A percentile compares a stretch with the other conserved stretches of the same genome.
These are phyloP conservation scores for Discostella stelligera DNA, from an alignment of 352 stramenopile species.

Conservation along the genomic window DNA sequence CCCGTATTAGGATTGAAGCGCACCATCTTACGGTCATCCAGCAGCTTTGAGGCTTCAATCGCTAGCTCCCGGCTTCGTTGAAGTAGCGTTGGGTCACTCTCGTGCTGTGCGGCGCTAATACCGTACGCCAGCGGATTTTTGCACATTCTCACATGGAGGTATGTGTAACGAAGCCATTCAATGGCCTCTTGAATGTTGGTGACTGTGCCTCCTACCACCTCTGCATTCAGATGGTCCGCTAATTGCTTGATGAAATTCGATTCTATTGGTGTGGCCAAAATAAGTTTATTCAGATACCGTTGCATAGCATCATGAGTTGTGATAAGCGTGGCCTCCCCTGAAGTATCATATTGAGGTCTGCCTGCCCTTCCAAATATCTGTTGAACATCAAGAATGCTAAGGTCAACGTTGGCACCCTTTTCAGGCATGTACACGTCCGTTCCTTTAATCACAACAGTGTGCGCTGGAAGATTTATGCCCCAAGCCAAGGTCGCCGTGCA, in stretches of 20 bases:
- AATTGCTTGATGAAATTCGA: slow-evolving; percentile 97
- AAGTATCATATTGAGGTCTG: slow-evolving; percentile 98
- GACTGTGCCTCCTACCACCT: slow-evolving; percentile 98
- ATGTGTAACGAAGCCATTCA: slow-evolving; percentile 96
- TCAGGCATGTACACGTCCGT: slow-evolving; percentile 99
- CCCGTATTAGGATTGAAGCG: slow-evolving; percentile 84
- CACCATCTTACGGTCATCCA: slow-evolving; percentile 85
- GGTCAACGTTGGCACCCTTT: slow-evolving; percentile 95
- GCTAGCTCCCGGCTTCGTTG: slow-evolving; percentile 67
- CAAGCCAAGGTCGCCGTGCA: slow-evolving; percentile 99
- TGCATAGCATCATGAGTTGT: slow-evolving; percentile 89
- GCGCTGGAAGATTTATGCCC: slow-evolving; percentile 98
- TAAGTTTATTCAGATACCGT: slow-evolving; percentile 94
- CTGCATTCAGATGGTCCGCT: slow-evolving; percentile 98
- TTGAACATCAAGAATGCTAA: slow-evolving; percentile 99
- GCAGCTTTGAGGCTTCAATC: slow-evolving; percentile 65
- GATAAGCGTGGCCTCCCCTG: slow-evolving; percentile 97
- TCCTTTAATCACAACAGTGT: slow-evolving; percentile 99
- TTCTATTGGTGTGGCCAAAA: slow-evolving; percentile 96
- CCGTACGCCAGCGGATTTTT: slow-evolving; percentile 98
- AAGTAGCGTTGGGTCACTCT: slow-evolving; percentile 87
- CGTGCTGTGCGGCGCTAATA: slow-evolving; percentile 90
- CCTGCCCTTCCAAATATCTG: slow-evolving; percentile 99
- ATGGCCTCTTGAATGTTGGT: slow-evolving; percentile 95
- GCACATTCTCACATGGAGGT: slow-evolving; percentile 98